Conservation (phyloP, 108 stramenopile species). For the Pseudonitzschia multiseries region DNA sequence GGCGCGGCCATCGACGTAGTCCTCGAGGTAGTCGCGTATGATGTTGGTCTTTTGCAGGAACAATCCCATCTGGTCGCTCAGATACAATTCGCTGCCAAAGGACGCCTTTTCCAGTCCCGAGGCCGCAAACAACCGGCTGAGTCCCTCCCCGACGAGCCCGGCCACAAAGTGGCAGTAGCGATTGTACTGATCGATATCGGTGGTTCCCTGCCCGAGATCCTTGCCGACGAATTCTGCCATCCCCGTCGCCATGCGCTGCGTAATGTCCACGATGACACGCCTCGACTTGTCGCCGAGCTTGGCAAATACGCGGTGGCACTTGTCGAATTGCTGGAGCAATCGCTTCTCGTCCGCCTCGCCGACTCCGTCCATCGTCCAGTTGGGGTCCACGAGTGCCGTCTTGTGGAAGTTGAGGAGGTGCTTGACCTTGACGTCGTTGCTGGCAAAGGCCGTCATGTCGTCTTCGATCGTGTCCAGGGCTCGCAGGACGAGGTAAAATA, state of each 20-base stretch:
- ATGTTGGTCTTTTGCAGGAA: slow-evolving; percentile 99
- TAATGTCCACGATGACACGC: slow-evolving; percentile 92
- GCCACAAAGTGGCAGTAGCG: slow-evolving; percentile 99
- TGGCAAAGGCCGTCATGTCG: slow-evolving; percentile 91
- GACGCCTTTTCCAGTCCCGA: slow-evolving; percentile 73
- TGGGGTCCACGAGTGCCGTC: slow-evolving; percentile 84
- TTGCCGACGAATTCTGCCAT: slow-evolving; percentile 98
- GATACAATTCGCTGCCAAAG: slow-evolving; percentile 61
- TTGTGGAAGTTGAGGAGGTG: slow-evolving; percentile 83
- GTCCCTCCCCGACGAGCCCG: slow-evolving; percentile 97
- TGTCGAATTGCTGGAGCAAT: slow-evolving; percentile 91
- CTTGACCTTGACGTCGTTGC: slow-evolving; percentile 81
- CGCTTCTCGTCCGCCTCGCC: slow-evolving; percentile 93
- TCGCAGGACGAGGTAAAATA: slow-evolving; percentile 97
- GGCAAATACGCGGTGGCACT: slow-evolving; percentile 84
- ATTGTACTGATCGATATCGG: slow-evolving; percentile 87
- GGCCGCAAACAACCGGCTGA: slow-evolving; percentile 91
- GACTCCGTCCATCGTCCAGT: slow-evolving; percentile 88
- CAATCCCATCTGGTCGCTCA: slow-evolving; percentile 97
- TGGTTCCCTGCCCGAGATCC: slow-evolving; percentile 97
- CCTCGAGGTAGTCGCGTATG: slow-evolving; percentile 99
- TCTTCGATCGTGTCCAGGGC: slow-evolving; percentile 99
- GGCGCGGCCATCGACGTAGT: slow-evolving; percentile 98
- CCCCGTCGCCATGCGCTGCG: slow-evolving; percentile 95
- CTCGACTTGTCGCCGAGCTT: slow-evolving; percentile 56